Evolutionary conservation across 2,329 filamentous ascomycete genomes (phyloP), one percentile per base, ranked within the genome.

Genomic region (Penicillium glabrum): DNA sequence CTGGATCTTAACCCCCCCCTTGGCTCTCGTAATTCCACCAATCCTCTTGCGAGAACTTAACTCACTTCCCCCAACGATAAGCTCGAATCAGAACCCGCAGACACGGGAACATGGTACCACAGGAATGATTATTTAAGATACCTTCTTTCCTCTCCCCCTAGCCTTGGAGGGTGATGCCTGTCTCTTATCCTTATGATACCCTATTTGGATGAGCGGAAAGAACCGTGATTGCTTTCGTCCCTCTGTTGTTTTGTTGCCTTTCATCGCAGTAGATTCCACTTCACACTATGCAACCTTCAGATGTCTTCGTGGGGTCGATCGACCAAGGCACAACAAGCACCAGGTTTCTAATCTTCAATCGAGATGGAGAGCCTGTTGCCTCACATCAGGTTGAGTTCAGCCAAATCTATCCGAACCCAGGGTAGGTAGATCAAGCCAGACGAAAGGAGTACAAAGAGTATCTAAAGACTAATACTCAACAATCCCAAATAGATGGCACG

Each of bases 241-340:
- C 37, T 21, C 5, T 53, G 41, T 8, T 4, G 8, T 27, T 19
- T 43, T 51, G 10, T 16, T 21, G 5, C 19, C 21, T 24, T 24
- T 26, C 41, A 21, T 5, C 50, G 35, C 6, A 7, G 14, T 27
- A 5, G 4, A 11, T 19, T 33, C 46, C 9, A 6, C 24, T 48
- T 26, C 19, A 1, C 21, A 46, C 3, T 14, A 72, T 72, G 69
- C 61, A 69, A 27, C 50, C 59, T 19, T 54, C 63, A 31, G 65
- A 73, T 16, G 57, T 54, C 9, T 96, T 90, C 68, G 86, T 96
- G 54, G 92, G 91, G 51, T 90, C 89, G 61, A 93, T 96, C 69
- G 92, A 96, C 70, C 91, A 96, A 69, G 92, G 92, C 50, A 96
- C 92, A 14, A 96, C 92, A 19, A 93, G 89, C 54, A 90, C 91